These are phyloP conservation scores for Vaccinium macrocarpon DNA, from an alignment of 148 eudicot genomes.

Conservation along the genomic window DNA sequence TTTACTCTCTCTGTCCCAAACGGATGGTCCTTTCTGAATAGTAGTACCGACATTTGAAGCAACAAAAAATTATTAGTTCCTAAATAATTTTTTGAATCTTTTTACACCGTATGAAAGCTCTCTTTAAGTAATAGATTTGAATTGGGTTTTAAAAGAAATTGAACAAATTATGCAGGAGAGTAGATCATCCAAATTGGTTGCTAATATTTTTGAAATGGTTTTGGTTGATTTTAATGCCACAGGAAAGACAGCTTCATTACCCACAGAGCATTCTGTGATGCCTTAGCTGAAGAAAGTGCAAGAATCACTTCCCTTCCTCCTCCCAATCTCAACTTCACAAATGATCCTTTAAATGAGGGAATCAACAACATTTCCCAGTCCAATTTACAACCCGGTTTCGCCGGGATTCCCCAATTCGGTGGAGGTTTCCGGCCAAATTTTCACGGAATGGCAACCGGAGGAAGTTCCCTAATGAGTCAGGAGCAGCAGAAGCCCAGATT, in stretches of 20 bases:
- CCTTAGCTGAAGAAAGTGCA: conserved; percentile 77
- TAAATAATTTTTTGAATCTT: background rate
- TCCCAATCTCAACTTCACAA: conserved; percentile 54
- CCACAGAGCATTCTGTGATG: conserved; percentile 95
- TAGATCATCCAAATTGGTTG: too few species aligned
- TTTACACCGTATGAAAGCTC: background rate
- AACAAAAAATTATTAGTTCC: background rate
- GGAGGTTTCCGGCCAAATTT: conserved; percentile 40
- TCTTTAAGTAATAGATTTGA: too few species aligned
- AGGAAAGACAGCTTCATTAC: conserved; percentile 98
- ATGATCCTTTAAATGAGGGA: conserved; percentile 19
- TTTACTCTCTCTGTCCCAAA: too few species aligned
- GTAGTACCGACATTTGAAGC: background rate
- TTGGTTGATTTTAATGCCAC: conserved; percentile 17
- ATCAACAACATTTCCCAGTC: conserved; percentile 25
- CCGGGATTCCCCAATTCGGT: conserved; percentile 36
- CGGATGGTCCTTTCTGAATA: background rate
- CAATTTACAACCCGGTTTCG: conserved; percentile 23
- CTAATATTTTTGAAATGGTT: background rate
- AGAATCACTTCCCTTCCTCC: conserved; percentile 44
- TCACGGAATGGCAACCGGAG: conserved; percentile 22
- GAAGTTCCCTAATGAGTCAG: conserved; percentile 23
- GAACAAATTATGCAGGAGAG: too few species aligned
- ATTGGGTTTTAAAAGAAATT: too few species aligned
- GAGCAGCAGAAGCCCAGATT: conserved; percentile 39